Evolutionary conservation across 177 flowering plant genomes (phyloP), one percentile per base, ranked within the genome.

Genomic region (Tripterygium wilfordii): DNA sequence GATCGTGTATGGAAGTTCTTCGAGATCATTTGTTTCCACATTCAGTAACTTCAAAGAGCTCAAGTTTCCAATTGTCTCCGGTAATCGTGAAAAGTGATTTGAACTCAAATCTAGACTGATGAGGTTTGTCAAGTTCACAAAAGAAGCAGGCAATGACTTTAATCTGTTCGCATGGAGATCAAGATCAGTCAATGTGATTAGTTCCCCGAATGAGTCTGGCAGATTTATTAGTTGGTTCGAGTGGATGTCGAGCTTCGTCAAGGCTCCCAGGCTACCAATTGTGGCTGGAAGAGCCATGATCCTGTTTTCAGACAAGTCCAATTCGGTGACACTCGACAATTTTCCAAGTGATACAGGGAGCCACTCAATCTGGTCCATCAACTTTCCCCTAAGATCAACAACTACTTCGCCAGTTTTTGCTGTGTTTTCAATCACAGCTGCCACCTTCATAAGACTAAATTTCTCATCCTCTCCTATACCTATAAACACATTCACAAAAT

Each of bases 281-380:
- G 76, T 56, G 31, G 68, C 4, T 31, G 88, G 88, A 62, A 82
- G 80, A 41, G 76, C 82, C 85, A 76, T 74, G 47, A 85, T 58
- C 30, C 61, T 58, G 44, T 85, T 85, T 32, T 79, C 77, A 1
- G 85, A 71, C 26, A 85, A 20, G 63, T 79, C 68, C 36, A 85
- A 39, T 44, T 74, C 76, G 32, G 66, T 60, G 18, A 82, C 39
- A 43, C 62, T 44, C 5, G 69, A 64, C 49, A 85, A 63, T 49
- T 82, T 85, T 36, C 85, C 86, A 29, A 85, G 39, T 19, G 94
- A 75, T 4, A 54, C 24, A 1, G 94, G 94, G 25, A 81, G 80
- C 82, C 82, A 79, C 57, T 85, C 94, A 48, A 79, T 56, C 54
- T 77, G 62, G 45, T 82, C 82, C 75, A 66, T 66, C 58, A 84